Percentiles rank a stretch among this genome's conserved stretches.
These are phyloP conservation scores for Albatrellus sp. DNA, from an alignment of 1,284 basidiomycete species.

Conservation along the genomic window DNA sequence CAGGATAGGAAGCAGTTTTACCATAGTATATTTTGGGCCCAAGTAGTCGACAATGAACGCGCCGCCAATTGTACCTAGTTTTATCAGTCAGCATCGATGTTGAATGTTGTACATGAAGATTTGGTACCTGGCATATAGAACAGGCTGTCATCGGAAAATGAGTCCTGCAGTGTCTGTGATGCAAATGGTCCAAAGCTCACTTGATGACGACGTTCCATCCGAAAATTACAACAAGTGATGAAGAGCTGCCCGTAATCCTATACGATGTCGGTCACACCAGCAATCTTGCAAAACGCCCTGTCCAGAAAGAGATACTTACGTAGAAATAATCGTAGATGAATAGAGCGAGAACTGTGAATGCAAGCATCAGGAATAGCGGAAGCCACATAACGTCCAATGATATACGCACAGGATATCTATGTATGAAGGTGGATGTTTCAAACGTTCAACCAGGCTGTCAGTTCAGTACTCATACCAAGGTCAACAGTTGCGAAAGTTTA, in stretches of 20 bases:
- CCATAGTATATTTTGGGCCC: conserved; percentile 71
- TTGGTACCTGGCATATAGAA: conserved; percentile 52
- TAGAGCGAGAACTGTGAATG: conserved; percentile 65
- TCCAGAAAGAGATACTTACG: conserved; percentile 23
- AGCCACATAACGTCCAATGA: background rate
- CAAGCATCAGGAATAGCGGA: background rate
- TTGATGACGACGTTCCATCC: conserved; percentile 74
- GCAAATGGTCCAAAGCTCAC: conserved; percentile 22
- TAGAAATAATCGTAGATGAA: conserved; percentile 66
- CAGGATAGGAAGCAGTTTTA: conserved; percentile 13
- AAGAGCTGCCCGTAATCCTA: conserved; percentile 45
- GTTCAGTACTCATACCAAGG: background rate
- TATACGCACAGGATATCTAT: conserved; percentile 43
- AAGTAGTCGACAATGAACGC: conserved; percentile 69
- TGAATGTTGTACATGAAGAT: background rate
- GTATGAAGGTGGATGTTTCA: conserved; percentile 11
- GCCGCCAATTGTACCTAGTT: conserved; percentile 58
- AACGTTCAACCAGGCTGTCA: no score
- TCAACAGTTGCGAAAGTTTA: conserved; percentile 22
- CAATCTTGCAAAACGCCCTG: background rate
- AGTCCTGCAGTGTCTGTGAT: background rate
- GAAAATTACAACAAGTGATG: conserved; percentile 45
- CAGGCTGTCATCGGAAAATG: conserved; percentile 28
- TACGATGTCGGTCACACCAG: background rate
- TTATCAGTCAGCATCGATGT: background rate